phyloP scores from a whole-genome alignment of 2,329 filamentous ascomycete species.

The Capronia americana region DNA sequence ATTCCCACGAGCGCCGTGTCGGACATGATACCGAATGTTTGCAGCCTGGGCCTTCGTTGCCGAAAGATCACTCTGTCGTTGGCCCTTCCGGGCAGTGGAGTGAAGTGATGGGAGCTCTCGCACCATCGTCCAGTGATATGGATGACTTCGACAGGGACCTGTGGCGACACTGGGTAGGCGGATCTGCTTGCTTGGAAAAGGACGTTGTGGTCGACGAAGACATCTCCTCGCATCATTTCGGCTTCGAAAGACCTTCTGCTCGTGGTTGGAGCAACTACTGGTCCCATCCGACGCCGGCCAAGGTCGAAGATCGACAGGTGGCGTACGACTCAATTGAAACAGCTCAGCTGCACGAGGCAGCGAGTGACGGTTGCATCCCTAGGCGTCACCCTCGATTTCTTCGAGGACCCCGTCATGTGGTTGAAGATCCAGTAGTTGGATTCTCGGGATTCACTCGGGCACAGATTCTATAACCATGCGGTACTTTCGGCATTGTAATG shows the following conservation, averaged over 20 bases:
- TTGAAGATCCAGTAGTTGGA: slow-evolving; percentile 5
- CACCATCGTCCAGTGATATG: neutral
- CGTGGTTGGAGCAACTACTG: neutral
- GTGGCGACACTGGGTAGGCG: neutral
- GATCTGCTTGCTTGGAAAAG: neutral
- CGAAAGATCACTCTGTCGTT: neutral
- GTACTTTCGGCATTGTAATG: neutral
- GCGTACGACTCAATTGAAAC: neutral
- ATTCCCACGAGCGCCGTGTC: neutral
- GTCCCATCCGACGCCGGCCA: neutral
- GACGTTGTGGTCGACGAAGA: neutral
- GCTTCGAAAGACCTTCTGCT: neutral
- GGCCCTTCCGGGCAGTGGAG: neutral
- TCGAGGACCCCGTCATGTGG: neutral
- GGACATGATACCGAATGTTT: neutral
- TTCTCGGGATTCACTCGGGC: slow-evolving; percentile 32
- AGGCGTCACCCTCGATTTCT: neutral
- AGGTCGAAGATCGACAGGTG: neutral
- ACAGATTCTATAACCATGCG: slow-evolving; percentile 24
- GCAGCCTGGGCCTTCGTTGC: neutral
- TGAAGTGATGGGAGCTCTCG: neutral
- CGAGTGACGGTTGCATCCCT: neutral
- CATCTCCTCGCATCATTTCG: neutral
- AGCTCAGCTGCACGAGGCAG: neutral
- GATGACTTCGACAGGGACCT: slow-evolving; percentile 17